A percentile compares a stretch with the other conserved stretches of the same genome.
Evolutionary conservation across 352 stramenopile genomes (phyloP).

Genomic region (Phytopythium litorale): DNA sequence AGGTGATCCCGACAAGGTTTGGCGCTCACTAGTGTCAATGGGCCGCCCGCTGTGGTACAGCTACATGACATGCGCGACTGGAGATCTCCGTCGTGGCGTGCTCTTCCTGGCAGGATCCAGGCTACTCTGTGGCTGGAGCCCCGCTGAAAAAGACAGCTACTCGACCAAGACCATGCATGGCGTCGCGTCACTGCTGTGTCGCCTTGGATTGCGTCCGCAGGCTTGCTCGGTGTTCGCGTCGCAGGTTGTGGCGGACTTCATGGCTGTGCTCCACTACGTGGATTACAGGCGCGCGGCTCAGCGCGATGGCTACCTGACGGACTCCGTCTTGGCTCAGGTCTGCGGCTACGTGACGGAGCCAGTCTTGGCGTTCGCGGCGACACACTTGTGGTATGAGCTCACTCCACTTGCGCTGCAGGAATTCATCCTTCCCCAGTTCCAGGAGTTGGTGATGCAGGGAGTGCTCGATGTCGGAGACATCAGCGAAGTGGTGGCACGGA

Average conservation of each 20-base stretch:
- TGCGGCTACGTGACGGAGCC: not conserved
- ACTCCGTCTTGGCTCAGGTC: slow-evolving; percentile 11
- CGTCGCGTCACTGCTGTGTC: slow-evolving; percentile 22
- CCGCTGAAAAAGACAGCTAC: not conserved
- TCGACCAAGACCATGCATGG: slow-evolving; percentile 11
- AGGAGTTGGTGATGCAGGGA: slow-evolving; percentile 5
- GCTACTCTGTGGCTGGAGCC: not conserved
- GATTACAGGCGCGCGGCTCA: slow-evolving; percentile 12
- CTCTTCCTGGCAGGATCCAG: not conserved
- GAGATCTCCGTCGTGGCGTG: not conserved
- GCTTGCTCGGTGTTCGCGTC: slow-evolving; percentile 14
- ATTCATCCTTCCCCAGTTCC: slow-evolving; percentile 8
- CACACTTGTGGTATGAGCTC: slow-evolving; percentile 17
- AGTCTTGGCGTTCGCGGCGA: slow-evolving; percentile 23
- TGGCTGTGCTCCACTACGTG: slow-evolving; percentile 15
- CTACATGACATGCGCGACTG: too few relatives aligned
- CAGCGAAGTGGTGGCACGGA: not conserved
- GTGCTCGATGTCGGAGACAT: slow-evolving; percentile 6
- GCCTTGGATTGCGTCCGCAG: slow-evolving; percentile 16
- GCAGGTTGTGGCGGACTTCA: slow-evolving; percentile 19
- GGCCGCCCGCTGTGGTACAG: not conserved
- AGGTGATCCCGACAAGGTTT: too few relatives aligned
- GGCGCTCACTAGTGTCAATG: not conserved
- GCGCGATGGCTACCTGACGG: slow-evolving; percentile 19
- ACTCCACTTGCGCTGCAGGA: not conserved